A percentile compares a stretch with the other conserved stretches of the same genome.
phyloP scores from a whole-genome alignment of 345 rosid species.

The Clausena lansium region DNA sequence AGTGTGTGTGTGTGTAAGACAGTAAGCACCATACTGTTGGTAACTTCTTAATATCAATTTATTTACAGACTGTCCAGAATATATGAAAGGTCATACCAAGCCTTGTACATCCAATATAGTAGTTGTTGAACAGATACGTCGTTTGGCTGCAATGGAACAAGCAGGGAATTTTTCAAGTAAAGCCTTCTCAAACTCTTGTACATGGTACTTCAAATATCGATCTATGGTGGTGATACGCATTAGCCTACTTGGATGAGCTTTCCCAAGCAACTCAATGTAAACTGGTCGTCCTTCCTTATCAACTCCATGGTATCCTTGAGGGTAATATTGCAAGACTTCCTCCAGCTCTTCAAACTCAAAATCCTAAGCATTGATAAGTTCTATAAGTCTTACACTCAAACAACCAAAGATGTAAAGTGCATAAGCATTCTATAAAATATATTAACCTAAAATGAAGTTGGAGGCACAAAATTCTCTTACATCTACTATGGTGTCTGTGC shows the following conservation, averaged over 20 bases:
- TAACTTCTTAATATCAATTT: constrained; percentile 3
- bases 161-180: constrained; percentile 85
- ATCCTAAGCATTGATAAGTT: constrained; percentile 46
- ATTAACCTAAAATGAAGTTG: constrained; percentile 7
- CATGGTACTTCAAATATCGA: constrained; percentile 86
- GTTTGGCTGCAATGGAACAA: constrained; percentile 88
- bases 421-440: background rate
- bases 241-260: constrained; percentile 82
- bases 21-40: background rate
- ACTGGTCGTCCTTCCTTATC: constrained; percentile 97
- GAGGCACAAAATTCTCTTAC: constrained; percentile 31
- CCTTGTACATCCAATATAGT: constrained; percentile 92
- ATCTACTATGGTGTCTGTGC: constrained; percentile 80
- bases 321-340: constrained; percentile 85
- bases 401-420: background rate
- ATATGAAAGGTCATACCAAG: constrained; percentile 54
- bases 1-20: too few relatives aligned
- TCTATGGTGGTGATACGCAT: constrained; percentile 81
- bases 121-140: constrained; percentile 70
- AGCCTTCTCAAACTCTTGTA: constrained; percentile 94
- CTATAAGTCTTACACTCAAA: background rate
- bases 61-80: constrained; percentile 10
- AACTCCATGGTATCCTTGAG: constrained; percentile 97
- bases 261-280: constrained; percentile 92
- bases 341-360: constrained; percentile 88